Evolutionary conservation across 1,139 yeast species (phyloP), one percentile per base, ranked within the genome.

Genomic region (Zygotorulaspora mrakii): DNA sequence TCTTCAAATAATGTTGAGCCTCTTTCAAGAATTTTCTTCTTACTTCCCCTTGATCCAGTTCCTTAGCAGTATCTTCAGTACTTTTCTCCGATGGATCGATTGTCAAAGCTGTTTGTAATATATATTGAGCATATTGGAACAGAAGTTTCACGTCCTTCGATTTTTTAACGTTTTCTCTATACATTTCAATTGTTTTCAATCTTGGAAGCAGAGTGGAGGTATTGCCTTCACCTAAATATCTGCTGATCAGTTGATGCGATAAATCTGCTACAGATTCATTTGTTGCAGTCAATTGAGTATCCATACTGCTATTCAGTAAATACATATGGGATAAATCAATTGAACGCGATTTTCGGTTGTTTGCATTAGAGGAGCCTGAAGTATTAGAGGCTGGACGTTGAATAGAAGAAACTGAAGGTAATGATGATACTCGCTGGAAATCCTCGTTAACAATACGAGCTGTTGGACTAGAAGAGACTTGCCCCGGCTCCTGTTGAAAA

Each of bases 101-200:
- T 17, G 79, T 65, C 48, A 86, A 69, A 1, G 94, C 95, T 1
- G 94, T 84, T 62, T 86, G 94, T 39, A 87, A 68, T 82, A 85
- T 82, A 61, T 84, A 86, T 64, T 88, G 95, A 1, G 96, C 96
- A 59, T 86, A 88, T 57, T 87, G 91, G 63, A 87, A 87, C 54
- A 88, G 75, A 13, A 86, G 82, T 17, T 76, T 78, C 1, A 96
- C 95, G 57, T 89, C 96, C 55, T 81, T 82, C 11, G 89, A 77
- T 55, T 81, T 84, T 56, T 82, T 82, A 14, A 95, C 95, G 56
- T 86, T 89, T 53, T 82, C 76, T 40, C 94, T 74, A 66, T 89
- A 89, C 68, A 87, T 71, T 52, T 89, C 96, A 47, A 91, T 78
- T 6, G 96, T 87, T 59, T 84, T 80, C 63, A 85, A 78, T 48